Evolutionary conservation across 768 basidiomycete genomes (phyloP), one percentile per base, ranked within the genome.

Genomic region (Calvatia gigantea): DNA sequence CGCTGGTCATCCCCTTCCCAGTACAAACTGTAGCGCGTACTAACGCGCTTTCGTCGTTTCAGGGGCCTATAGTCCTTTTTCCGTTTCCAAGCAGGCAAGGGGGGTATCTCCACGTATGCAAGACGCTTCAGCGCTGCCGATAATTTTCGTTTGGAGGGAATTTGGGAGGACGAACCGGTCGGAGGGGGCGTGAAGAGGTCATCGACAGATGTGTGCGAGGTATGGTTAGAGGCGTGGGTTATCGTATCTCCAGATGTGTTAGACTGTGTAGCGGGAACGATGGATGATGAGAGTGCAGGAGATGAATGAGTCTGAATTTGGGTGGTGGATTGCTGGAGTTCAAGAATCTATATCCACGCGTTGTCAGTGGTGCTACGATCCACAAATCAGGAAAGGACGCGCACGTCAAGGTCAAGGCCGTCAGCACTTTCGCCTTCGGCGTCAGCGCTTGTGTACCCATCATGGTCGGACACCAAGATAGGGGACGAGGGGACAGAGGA

Each of bases 401-500:
- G 14, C 25, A 51, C 51, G 7, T 51, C 50, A 31, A 28, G 27
- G 17, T 51, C 39, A 12, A 19, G 9, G 8, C 21, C 27, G 31
- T 19, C 29, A 31, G 42, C 17, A 21, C 51, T 51, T 37, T 51
- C 51, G 9, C 51, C 51, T 11, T 51, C 51, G 6, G 51, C 51
- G 31, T 51, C 51, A 21, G 51, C 51, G 42, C 39, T 42, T n/a
- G 51, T 51, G 19, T 29, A 51, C 14, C 12, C 41, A 42, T 42
- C 51, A 12, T 41, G 23, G 19, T 51, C 12, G 2, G 19, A 11
- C 15, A 17, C 17, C 11, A 17, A 12, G 8, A 11, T 11, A 42
- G 39, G 39, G 6, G 51, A 41, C 9, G 39, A 17, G 14, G 38
- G 29, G 12, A 29, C 39, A 14, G 39, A 51, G 17, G 29, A 41